Evolutionary conservation across 108 stramenopile genomes (phyloP), one percentile per base, ranked within the genome.

Genomic region (Discostella pseudostelligera): DNA sequence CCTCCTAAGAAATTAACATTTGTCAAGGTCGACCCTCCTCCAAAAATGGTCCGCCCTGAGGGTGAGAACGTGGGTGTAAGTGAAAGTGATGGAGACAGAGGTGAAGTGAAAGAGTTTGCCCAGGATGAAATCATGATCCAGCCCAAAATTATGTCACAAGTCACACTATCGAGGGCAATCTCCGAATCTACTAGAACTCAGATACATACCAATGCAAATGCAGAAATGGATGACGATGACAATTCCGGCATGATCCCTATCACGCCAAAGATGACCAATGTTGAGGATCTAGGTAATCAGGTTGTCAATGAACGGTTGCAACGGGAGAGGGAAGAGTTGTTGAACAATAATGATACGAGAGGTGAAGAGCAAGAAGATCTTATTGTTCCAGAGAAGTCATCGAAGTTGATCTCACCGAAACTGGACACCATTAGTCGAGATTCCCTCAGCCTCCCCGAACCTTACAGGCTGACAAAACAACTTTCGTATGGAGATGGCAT

Each of bases 401-500:
- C n/a, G 20, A 16, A 17, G 46, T 46, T 20, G 3, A 5, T 20
- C 21, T 9, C 22, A 12, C 21, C 10, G 4, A 50, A 50, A 24
- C 4, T 7, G 22, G 49, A 50, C 19, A 50, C 2, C 20, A 20
- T 24, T 20, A 22, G 2, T 50, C 3, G 2, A 24, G 11, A 16
- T 0, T 28, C 24, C 13, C 24, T 14, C 21, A 51, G 26, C 50
- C 14, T 51, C 13, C 13, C 25, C 24, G 13, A 28, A n/a, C 25
- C 24, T 51, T 44, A 43, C 42, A 44, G 22, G 11, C 3, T 43
- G 25, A 0, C 50, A 36, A 37, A 39, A 39, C 35, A 47, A 43
- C 70, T 26, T 46, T 35, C 70, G 21, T 78, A 55, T 40, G 69
- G 58, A 29, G 77, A 78, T 57, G 77, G 59, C 17, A 70, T 78